Base-by-base conservation (phyloP, 495 filamentous ascomycete species). In the Parathielavia appendiculata region DNA sequence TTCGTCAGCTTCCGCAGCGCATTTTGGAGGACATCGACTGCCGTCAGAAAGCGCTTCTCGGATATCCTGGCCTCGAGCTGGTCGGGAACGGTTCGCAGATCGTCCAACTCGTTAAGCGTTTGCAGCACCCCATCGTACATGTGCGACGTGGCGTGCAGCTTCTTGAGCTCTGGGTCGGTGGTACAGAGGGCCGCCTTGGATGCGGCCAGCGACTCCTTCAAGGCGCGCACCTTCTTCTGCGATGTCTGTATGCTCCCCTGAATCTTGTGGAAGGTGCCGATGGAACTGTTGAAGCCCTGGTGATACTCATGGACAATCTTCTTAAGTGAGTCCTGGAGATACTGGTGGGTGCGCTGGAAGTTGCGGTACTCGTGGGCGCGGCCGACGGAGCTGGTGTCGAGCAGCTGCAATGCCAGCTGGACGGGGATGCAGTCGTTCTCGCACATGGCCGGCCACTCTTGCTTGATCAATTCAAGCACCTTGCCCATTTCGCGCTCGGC, bases 271-370 rank as follows among this genome's bases (percentile, higher is more conserved):
- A 96, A 99, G 16, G 92, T 96, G 69, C 93, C 95, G 56, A 99
- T 97, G 41, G 91, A 96, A 73, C 91, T 97, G 69, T 97, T 99
- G 79, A 99, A 99, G 34, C 91, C 93, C 72, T 99, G 93, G 64
- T 97, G 92, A 68, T 99, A 92, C 74, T 97, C 92, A 71, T 99
- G 96, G 50, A 99, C 93, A 68, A 99, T 96, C 47, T 86, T 84
- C 72, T 95, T 96, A 57, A 99, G 76, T 4, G 95, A 91, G 65
- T 84, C 84, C 68, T 99, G 93, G 20, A 99, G 82, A 63, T 90
- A 84, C 62, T 83, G 75, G 68, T 96, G 90, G 52, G 89, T 89
- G 43, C 84, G 77, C 64, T 89, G 78, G 69, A 97, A 97, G 48
- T 88, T 81, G 50, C 81, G 82, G 69, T 96, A 90, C 61, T 92